These are phyloP conservation scores for Vitis amurensis DNA, from an alignment of 164 flowering plant genomes.

Conservation along the genomic window DNA sequence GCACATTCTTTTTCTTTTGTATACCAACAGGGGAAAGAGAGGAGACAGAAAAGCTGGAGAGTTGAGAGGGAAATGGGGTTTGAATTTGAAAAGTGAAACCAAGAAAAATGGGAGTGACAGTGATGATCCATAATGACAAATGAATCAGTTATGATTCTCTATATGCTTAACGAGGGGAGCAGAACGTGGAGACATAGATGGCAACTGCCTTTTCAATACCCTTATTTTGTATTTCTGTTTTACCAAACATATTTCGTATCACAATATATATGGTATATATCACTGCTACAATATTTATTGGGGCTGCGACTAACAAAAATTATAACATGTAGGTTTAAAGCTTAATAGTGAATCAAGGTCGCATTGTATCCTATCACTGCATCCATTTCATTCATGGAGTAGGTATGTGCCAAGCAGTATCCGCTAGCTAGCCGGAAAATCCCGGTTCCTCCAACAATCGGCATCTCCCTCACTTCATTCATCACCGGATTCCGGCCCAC, in stretches of 20 bases:
- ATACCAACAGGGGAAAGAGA: not conserved
- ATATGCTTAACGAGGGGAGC: not conserved
- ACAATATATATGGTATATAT: too few relatives aligned
- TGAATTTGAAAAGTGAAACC: constrained; percentile 2
- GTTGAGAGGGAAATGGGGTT: constrained; percentile 3
- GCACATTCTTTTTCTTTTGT: constrained; percentile 17
- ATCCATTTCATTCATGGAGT: constrained; percentile 9
- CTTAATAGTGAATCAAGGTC: constrained; percentile 24
- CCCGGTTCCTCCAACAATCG: constrained; percentile 50
- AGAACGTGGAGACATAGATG: not conserved
- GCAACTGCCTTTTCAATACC: not conserved
- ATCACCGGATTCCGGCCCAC: constrained; percentile 39
- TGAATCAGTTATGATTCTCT: not conserved
- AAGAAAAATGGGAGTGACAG: not conserved
- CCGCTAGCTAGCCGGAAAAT: constrained; percentile 39
- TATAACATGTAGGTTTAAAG: not conserved
- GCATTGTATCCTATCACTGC: constrained; percentile 39
- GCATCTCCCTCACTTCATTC: constrained; percentile 37
- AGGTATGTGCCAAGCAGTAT: constrained; percentile 28
- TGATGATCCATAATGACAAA: not conserved
- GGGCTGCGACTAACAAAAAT: too few relatives aligned
- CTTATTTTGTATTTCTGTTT: not conserved
- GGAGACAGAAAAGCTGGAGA: not conserved
- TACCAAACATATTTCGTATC: not conserved
- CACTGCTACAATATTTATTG: too few relatives aligned